Conservation (phyloP, 2,329 filamentous ascomycete genomes). For the Fonsecaea monophora region DNA sequence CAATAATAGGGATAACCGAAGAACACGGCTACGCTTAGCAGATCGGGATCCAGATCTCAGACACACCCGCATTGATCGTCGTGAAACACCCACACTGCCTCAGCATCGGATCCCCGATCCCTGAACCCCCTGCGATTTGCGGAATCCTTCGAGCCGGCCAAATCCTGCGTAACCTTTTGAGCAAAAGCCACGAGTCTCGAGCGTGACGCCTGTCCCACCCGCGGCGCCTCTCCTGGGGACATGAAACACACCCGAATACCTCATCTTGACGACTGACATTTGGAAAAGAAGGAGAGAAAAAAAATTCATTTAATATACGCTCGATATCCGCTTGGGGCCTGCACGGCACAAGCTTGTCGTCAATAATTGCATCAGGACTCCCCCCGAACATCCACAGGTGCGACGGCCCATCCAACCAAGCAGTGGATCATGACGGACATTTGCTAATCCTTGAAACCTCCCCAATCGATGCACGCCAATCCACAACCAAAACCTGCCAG, state of each 20-base stretch:
- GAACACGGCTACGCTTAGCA: constrained; percentile 7
- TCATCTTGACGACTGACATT: constrained; percentile 8
- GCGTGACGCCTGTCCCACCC: constrained; percentile 16
- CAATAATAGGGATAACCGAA: constrained; percentile 13
- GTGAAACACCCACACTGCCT: constrained; percentile 33
- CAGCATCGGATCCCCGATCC: constrained; percentile 14
- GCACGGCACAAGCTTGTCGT: constrained; percentile 17
- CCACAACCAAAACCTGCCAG: constrained; percentile 27
- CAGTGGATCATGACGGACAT: constrained; percentile 27
- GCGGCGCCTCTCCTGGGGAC: constrained; percentile 20
- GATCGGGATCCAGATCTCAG: constrained; percentile 17
- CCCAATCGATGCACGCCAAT: constrained; percentile 31
- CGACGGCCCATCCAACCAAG: constrained; percentile 18
- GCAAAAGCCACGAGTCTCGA: constrained; percentile 11
- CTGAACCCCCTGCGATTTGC: constrained; percentile 16
- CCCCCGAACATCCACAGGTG: constrained; percentile 12
- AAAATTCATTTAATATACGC: neutral
- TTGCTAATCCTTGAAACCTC: constrained; percentile 34
- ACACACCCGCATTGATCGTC: constrained; percentile 14
- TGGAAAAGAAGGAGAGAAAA: neutral
- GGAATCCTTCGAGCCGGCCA: constrained; percentile 4
- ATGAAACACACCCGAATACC: constrained; percentile 27
- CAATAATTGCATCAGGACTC: constrained; percentile 26
- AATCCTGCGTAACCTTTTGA: constrained; percentile 4
- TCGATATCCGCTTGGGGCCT: constrained; percentile 2